phyloP scores from a whole-genome alignment of 768 basidiomycete species.

The Paxillus rubicundulus region DNA sequence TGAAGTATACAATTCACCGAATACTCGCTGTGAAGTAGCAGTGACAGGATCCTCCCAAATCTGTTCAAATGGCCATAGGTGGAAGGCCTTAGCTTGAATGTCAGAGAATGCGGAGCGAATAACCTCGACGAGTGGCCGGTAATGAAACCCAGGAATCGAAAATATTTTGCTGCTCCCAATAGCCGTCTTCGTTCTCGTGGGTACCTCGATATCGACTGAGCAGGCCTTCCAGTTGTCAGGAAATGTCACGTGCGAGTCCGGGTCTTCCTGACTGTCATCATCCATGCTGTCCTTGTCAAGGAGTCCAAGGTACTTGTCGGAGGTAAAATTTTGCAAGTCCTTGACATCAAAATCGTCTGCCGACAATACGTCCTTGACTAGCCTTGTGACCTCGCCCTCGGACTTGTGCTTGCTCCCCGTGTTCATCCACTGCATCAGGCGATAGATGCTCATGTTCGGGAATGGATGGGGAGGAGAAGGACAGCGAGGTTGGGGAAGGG shows the following conservation, averaged over 20 bases:
- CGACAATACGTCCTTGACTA: constrained; percentile 27
- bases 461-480: constrained; percentile 5
- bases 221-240: not conserved
- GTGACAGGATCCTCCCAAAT: no score
- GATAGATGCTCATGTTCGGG: constrained; percentile 16
- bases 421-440: constrained; percentile 32
- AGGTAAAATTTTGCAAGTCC: no score
- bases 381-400: constrained; percentile 17
- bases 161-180: constrained; percentile 3
- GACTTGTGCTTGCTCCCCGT: constrained; percentile 28
- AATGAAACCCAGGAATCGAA: constrained; percentile 25
- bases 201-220: no score
- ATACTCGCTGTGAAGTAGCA: no score
- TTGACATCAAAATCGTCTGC: constrained; percentile 20
- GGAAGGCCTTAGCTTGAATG: constrained; percentile 18
- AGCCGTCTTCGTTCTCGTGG: no score
- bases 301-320: no score
- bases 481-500: no score
- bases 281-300: constrained; percentile 17
- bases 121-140: constrained; percentile 20
- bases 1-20: constrained; percentile 32
- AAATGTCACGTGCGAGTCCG: not conserved
- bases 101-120: constrained; percentile 21
- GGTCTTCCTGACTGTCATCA: not conserved
- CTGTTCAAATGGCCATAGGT: constrained; percentile 31